Conservation (phyloP, 345 rosid genomes). For the Psidium friedrichsthalianum region DNA sequence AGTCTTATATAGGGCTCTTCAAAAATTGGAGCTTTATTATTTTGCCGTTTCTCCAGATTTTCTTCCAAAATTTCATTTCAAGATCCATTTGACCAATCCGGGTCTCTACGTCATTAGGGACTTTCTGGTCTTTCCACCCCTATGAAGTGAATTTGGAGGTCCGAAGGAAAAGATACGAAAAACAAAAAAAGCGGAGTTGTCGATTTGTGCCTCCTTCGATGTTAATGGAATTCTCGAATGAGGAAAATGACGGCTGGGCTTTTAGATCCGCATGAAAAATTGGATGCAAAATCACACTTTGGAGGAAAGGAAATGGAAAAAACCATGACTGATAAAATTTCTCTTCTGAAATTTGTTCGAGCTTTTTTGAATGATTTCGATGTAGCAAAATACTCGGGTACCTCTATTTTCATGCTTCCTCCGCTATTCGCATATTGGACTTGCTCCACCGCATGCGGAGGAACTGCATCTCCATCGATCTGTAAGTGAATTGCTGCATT, state of each 20-base stretch:
- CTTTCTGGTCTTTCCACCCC: too few relatives aligned
- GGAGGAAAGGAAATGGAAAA: too few relatives aligned
- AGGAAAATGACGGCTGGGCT: too few relatives aligned
- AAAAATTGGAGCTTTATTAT: not conserved
- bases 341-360: too few relatives aligned
- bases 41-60: not conserved
- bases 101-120: not conserved
- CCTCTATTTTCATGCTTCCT: not conserved
- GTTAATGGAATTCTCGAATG: too few relatives aligned
- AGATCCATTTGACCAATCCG: not conserved
- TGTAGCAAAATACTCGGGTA: not conserved
- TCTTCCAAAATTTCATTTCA: not conserved
- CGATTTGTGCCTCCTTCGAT: too few relatives aligned
- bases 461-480: not conserved
- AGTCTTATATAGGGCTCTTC: too few relatives aligned
- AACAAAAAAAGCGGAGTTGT: too few relatives aligned
- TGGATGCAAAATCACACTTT: too few relatives aligned
- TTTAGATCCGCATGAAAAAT: too few relatives aligned
- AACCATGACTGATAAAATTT: too few relatives aligned
- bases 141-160: not conserved
- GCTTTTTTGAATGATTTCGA: too few relatives aligned
- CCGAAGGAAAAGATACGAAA: not conserved
- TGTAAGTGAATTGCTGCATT: not conserved
- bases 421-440: not conserved
- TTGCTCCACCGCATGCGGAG: not conserved